phyloP scores from a whole-genome alignment of 805 yeast species.

The Hanseniaspora mollemarum region DNA sequence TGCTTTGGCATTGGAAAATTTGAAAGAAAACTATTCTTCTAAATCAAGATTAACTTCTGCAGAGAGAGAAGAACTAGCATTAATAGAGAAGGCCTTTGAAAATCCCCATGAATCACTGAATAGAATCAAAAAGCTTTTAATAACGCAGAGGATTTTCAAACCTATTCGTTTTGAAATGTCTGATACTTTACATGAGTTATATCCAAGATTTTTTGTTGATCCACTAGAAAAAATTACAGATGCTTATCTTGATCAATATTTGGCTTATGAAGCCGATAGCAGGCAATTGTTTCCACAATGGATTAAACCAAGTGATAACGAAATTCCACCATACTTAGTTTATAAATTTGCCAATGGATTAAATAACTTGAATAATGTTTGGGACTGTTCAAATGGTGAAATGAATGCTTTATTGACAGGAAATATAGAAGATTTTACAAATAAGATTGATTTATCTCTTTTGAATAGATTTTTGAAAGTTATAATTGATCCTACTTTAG shows the following conservation, averaged over 20 bases:
- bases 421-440: constrained; percentile 55
- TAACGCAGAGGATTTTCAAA: constrained; percentile 85
- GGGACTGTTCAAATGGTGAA: constrained; percentile 69
- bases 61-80: constrained; percentile 84
- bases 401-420: constrained; percentile 79
- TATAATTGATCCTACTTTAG: constrained; percentile 78
- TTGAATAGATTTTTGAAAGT: constrained; percentile 70
- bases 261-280: constrained; percentile 92
- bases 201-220: constrained; percentile 79
- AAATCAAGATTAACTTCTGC: constrained; percentile 69
- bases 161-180: constrained; percentile 80
- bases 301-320: constrained; percentile 91
- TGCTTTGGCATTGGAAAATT: constrained; percentile 75
- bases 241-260: constrained; percentile 86
- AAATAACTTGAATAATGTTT: constrained; percentile 62
- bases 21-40: constrained; percentile 69
- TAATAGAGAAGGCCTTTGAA: constrained; percentile 93
- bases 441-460: constrained; percentile 78
- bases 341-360: constrained; percentile 92
- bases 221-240: constrained; percentile 93
- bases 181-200: constrained; percentile 74
- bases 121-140: constrained; percentile 65
- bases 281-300: constrained; percentile 84
- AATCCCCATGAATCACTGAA: constrained; percentile 88
- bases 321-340: constrained; percentile 80